These are phyloP conservation scores for Physaria fendleri DNA, from an alignment of 345 rosid species.

Conservation along the genomic window DNA sequence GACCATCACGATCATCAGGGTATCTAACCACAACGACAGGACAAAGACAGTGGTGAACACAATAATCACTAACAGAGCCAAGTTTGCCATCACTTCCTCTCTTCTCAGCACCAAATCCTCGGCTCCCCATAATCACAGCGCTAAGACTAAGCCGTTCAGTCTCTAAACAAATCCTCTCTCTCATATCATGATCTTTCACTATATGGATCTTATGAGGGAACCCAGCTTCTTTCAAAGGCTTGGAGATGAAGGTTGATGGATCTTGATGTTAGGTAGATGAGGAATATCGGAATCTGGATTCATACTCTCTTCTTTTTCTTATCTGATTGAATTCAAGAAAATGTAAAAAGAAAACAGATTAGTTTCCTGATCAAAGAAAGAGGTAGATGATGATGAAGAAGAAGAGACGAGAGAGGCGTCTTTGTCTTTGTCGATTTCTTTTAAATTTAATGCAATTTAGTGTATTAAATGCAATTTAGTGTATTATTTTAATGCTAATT, in stretches of 20 bases:
- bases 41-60: slow-evolving; percentile 84
- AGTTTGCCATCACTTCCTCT: slow-evolving; percentile 71
- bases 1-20: slow-evolving; percentile 57
- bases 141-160: slow-evolving; percentile 71
- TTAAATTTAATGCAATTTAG: too few species aligned
- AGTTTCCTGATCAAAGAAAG: too few species aligned
- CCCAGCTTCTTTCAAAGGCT: slow-evolving; percentile 72
- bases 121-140: slow-evolving; percentile 84
- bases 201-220: slow-evolving; percentile 83
- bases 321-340: not conserved
- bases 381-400: too few species aligned
- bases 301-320: slow-evolving; percentile 7
- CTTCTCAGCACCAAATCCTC: slow-evolving; percentile 80
- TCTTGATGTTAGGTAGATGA: slow-evolving; percentile 69
- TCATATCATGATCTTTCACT: slow-evolving; percentile 93
- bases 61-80: slow-evolving; percentile 92
- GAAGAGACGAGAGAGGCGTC: too few species aligned
- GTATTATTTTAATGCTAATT: too few species aligned
- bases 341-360: not conserved
- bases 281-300: slow-evolving; percentile 45
- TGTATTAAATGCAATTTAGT: too few species aligned
- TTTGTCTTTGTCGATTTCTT: too few species aligned
- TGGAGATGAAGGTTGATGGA: slow-evolving; percentile 50
- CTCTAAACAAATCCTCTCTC: slow-evolving; percentile 88
- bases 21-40: slow-evolving; percentile 85